Evolutionary conservation across 176 grass and related monocot genomes (phyloP), one percentile per base, ranked within the genome.

Genomic region (Tillandsia leiboldiana): DNA sequence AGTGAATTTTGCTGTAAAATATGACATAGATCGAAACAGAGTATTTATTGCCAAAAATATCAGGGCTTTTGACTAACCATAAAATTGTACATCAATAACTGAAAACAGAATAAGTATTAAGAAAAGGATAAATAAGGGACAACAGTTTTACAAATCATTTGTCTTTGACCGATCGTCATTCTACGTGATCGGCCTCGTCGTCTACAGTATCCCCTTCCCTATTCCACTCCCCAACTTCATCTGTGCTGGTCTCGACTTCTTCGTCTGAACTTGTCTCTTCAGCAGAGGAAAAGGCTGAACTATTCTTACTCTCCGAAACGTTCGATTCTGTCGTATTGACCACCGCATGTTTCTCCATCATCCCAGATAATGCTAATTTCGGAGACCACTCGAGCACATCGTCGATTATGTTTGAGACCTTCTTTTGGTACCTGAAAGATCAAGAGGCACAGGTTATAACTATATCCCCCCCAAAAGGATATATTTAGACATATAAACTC

Each of bases 321-420:
- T 67, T 87, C 18, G 51, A 75, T 66, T 85, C 94, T 33, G 86
- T 87, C n/a, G 7, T 51, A 70, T 92, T 92, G 33, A 67, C 59
- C 11, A 73, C 79, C 24, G 14, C 23, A 51, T 97, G 84, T 78
- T 90, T 92, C 8, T 97, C 94, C 75, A 97, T 97, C 89, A 97
- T 97, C 53, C 89, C 94, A 51, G 94, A 92, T 70, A 97, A 67
- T 72, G 94, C 94, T 48, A 97, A 71, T 48, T 92, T 97, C 6
- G 94, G 94, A 28, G 94, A 97, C 94, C 94, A 97, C 71, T 97
- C 94, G 63, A 97, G 89, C 72, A 97, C 94, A 80, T 97, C 94
- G 64, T 97, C 94, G 50, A 97, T 97, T 85, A 97, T 97, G 71
- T 97, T 97, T 64, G 90, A 97, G 77, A 97, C 94, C 89, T 86